These are phyloP conservation scores for Colletotrichum camelliae DNA, from an alignment of 2,329 filamentous ascomycete species.

Conservation along the genomic window DNA sequence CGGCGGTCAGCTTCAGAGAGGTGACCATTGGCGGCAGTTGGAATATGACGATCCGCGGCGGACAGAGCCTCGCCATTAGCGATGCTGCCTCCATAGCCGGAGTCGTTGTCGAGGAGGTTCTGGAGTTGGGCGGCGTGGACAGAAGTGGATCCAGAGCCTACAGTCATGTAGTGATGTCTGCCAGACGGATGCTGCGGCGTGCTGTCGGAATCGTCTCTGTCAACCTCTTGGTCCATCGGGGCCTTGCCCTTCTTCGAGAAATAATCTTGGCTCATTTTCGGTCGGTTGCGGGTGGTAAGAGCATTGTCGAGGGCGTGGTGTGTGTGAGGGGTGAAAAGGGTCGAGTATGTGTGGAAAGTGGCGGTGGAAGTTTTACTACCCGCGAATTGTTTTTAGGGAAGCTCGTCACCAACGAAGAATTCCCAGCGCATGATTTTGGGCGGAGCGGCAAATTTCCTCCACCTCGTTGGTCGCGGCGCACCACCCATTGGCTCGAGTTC, in stretches of 20 bases:
- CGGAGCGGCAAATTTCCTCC: conserved; percentile 32
- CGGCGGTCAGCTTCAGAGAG: conserved; percentile 52
- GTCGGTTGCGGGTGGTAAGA: conserved; percentile 28
- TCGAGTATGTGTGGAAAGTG: not conserved
- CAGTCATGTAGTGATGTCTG: conserved; percentile 76
- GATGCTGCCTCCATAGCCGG: conserved; percentile 87
- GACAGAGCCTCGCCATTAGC: conserved; percentile 62
- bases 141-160: conserved; percentile 82
- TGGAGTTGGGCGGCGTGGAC: conserved; percentile 83
- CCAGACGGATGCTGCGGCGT: conserved; percentile 29
- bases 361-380: conserved; percentile 8
- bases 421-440: conserved; percentile 33
- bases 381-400: conserved; percentile 20
- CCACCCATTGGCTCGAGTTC: conserved; percentile 31
- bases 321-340: not conserved
- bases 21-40: conserved; percentile 16
- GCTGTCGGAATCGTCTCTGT: conserved; percentile 28
- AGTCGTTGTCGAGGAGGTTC: conserved; percentile 83
- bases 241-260: conserved; percentile 60
- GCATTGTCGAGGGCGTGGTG: conserved; percentile 36
- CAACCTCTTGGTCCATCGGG: conserved; percentile 36
- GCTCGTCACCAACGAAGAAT: conserved; percentile 4
- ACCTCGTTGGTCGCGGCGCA: conserved; percentile 24
- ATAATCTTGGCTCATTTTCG: conserved; percentile 66
- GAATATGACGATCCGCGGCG: conserved; percentile 24